Percentiles rank a stretch among this genome's conserved stretches.
These are phyloP conservation scores for Lophiostoma macrostomum DNA, from an alignment of 495 filamentous ascomycete species.

Conservation along the genomic window DNA sequence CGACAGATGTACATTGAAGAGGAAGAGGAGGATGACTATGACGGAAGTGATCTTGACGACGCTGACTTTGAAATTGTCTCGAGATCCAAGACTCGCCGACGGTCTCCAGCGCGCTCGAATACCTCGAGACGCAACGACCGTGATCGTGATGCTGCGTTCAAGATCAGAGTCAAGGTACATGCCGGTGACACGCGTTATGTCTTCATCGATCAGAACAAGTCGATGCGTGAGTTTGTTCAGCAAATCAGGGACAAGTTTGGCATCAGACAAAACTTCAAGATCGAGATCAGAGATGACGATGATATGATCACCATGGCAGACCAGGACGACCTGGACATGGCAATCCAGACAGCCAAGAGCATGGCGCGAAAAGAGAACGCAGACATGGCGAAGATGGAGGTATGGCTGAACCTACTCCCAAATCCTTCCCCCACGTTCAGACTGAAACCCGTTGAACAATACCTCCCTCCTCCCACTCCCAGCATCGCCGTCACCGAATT, in stretches of 20 bases:
- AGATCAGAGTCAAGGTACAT: conserved; percentile 89
- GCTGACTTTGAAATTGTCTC: conserved; percentile 84
- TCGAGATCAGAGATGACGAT: conserved; percentile 79
- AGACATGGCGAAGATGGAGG: conserved; percentile 95
- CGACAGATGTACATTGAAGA: conserved; percentile 53
- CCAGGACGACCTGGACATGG: conserved; percentile 91
- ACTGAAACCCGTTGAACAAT: not conserved
- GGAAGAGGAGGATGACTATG: conserved; percentile 58
- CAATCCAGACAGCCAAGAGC: conserved; percentile 63
- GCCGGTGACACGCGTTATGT: conserved; percentile 91
- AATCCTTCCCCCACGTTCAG: not conserved
- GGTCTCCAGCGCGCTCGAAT: conserved; percentile 30
- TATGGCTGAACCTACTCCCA: conserved; percentile 47
- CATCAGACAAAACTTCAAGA: conserved; percentile 65
- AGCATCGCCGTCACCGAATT: conserved; percentile 11
- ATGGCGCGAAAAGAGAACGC: conserved; percentile 67
- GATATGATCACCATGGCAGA: conserved; percentile 97
- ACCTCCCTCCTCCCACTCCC: conserved; percentile 10
- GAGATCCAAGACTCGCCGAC: conserved; percentile 26
- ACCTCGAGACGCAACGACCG: conserved; percentile 36
- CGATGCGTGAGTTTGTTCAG: conserved; percentile 70
- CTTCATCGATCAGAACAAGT: conserved; percentile 71
- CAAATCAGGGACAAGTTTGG: conserved; percentile 82
- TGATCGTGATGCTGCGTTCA: conserved; percentile 33
- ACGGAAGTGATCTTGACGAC: conserved; percentile 58